Base-by-base conservation (phyloP, 2,329 filamentous ascomycete genomes). In the Cladophialophora carrionii region DNA sequence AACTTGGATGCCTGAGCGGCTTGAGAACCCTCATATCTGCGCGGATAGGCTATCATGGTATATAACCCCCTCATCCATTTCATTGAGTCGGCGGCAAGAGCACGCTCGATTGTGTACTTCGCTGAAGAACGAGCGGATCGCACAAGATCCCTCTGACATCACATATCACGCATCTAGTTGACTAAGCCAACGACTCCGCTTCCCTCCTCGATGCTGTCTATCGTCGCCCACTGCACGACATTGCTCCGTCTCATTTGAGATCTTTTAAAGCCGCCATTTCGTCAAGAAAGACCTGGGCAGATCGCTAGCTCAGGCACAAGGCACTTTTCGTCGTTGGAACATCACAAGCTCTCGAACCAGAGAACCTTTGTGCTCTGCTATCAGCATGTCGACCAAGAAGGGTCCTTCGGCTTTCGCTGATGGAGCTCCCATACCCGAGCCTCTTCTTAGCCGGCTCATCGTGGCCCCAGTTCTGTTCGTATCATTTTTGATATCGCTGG, bases 401-500 rank as follows among this genome's bases (percentile, higher is more conserved):
- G 31, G 57, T 14, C 7, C 59, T 32, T 26, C 61, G 26, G 20
- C 37, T 20, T 9, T 37, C 2, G 20, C 57, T 10, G 67, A 63
- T n/a, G 29, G 54, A 20, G 29, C 56, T 9, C 62, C 62, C n/a
- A 26, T 57, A 37, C 8, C 63, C 26, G 71, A 73, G 29, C 64
- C 69, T 7, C 41, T 71, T 41, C 34, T 72, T 61, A 63, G 61
- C 20, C 70, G 71, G 20, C 20, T 80, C 22, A 70, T 90, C 70
- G 80, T 88, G 76, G 88, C 87, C 0, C 87, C 88, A 7, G 70
- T 90, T 67, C 81, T 86, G 68, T 85, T 90, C 74, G 78, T 86
- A 57, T 84, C 86, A 24, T 90, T 90, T 76, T 74, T 91, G 49
- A 53, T 90, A 68, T 90, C 88, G 1, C 83, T 90, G 53, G 81